phyloP scores from a whole-genome alignment of 495 filamentous ascomycete genomes.

The Cairneyella variabilis region DNA sequence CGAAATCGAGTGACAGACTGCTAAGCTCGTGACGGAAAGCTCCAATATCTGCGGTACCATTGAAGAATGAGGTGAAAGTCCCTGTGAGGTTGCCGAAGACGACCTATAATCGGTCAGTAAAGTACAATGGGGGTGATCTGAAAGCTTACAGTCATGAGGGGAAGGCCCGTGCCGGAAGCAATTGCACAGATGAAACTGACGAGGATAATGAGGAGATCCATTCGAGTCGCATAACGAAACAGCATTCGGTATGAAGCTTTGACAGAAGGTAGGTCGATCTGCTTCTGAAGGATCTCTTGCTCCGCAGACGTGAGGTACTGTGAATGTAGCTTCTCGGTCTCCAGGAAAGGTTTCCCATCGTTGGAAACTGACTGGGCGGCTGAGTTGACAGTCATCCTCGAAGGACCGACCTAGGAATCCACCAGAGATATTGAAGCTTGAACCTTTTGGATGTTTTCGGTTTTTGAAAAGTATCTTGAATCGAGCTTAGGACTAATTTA shows the following conservation, averaged over 20 bases:
- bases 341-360: background rate
- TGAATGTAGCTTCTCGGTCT: background rate
- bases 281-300: slow-evolving; percentile 7
- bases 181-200: slow-evolving; percentile 64
- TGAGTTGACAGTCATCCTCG: background rate
- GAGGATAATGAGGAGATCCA: slow-evolving; percentile 66
- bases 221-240: slow-evolving; percentile 71
- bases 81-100: slow-evolving; percentile 71
- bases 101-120: background rate
- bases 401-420: background rate
- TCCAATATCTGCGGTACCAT: slow-evolving; percentile 37
- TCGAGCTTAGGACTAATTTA: no score
- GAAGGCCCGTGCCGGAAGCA: slow-evolving; percentile 69
- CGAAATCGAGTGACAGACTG: slow-evolving; percentile 66
- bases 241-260: slow-evolving; percentile 37
- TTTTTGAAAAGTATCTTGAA: no score
- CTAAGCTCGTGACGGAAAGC: slow-evolving; percentile 56
- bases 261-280: slow-evolving; percentile 3
- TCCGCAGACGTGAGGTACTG: background rate
- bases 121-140: background rate
- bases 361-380: background rate
- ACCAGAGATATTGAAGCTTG: no score
- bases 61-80: slow-evolving; percentile 61
- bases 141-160: slow-evolving; percentile 70
- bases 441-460: no score